These are phyloP conservation scores for Pythium folliculosum DNA, from an alignment of 352 stramenopile species.

Conservation along the genomic window DNA sequence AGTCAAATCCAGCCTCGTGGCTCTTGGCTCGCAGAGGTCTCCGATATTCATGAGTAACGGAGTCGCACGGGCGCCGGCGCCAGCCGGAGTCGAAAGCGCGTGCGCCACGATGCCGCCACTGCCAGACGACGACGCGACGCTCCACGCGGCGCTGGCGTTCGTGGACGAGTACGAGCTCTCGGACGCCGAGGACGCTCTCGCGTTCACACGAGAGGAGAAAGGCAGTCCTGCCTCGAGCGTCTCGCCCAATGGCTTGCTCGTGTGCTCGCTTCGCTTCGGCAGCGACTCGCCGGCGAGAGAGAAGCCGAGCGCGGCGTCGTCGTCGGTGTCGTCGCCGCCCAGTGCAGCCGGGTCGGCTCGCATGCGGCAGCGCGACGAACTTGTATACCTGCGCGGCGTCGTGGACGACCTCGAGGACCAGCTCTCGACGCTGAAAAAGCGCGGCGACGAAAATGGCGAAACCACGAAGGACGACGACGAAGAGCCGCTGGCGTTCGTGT, in stretches of 20 bases:
- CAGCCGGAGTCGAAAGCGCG: too few relatives aligned
- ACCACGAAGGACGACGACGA: conserved; percentile 19
- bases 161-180: conserved; percentile 23
- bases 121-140: conserved; percentile 18
- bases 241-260: neutral
- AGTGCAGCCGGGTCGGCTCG: conserved; percentile 2
- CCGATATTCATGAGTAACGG: too few relatives aligned
- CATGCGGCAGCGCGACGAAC: conserved; percentile 31
- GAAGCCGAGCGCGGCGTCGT: neutral
- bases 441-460: conserved; percentile 15
- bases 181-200: neutral
- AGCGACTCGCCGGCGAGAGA: neutral
- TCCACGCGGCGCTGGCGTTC: conserved; percentile 21
- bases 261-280: neutral
- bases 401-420: conserved; percentile 40
- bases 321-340: neutral
- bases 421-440: conserved; percentile 25
- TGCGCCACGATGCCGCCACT: neutral
- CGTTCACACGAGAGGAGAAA: neutral
- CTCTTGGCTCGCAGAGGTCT: too few relatives aligned
- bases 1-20: too few relatives aligned
- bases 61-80: too few relatives aligned
- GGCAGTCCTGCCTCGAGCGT: too few relatives aligned
- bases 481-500: conserved; percentile 22
- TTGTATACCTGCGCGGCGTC: conserved; percentile 40